Evolutionary conservation across 73 alveolate genomes (phyloP), one percentile per base, ranked within the genome.

Genomic region (Urostyla sp.): DNA sequence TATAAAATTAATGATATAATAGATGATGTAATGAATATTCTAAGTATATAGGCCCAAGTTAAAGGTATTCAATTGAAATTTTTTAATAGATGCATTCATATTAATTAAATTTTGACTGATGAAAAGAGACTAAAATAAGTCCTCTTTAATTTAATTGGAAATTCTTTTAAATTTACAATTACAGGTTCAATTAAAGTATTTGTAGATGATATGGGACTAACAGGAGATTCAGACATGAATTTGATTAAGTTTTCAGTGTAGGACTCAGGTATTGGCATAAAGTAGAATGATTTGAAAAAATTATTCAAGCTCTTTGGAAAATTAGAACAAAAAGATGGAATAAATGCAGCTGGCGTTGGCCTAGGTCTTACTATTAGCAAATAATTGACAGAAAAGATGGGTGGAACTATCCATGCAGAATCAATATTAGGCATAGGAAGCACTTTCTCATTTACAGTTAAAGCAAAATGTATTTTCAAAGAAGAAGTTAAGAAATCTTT

Each of bases 291-390:
- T 24, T 16, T 27, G 53, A 15, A 45, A 6, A 72, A 50, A 38
- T n/a, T 72, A 31, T 89, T 91, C 72, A 84, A 56, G 37, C 78
- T 88, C 8, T 91, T 88, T 84, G 93, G 95, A 18, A 91, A 87
- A 56, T 50, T 88, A 51, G 94, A 90, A 48, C 46, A 61, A 26
- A 85, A 84, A 30, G 61, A 72, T 7, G 49, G 58, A 45, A 59
- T 79, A 18, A 90, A 90, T 52, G 80, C 91, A 28, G 36, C 76
- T 37, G 96, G 96, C 6, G 76, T 89, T 23, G 96, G 96, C 2
- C 66, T 90, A 30, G 96, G 96, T 18, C 75, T 90, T 11, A 63
- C 48, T 74, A 87, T 87, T n/a, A 54, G 93, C 72, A 81, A 88
- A 57, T 55, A 53, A 21, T 43, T 87, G 0, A 88, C 87, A 0